A percentile compares a stretch with the other conserved stretches of the same genome.
phyloP scores from a whole-genome alignment of 192 early-diverging fungal species.

The Backusella luteola region DNA sequence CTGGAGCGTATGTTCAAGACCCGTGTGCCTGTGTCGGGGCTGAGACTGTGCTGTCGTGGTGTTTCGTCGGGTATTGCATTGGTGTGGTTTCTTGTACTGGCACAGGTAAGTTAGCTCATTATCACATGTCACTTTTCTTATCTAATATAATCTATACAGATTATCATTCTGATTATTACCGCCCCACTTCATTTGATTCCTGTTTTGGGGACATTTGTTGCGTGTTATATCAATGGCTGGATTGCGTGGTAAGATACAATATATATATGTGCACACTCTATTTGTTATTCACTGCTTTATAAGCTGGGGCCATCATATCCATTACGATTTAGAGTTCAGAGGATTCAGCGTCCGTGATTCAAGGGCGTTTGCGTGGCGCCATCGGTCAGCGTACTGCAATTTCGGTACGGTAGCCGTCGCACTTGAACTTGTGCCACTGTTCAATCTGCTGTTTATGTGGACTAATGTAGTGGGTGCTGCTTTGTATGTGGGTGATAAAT shows the following conservation, averaged over 20 bases:
- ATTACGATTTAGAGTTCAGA: constrained; percentile 56
- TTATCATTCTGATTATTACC: constrained; percentile 43
- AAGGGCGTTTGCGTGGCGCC: constrained; percentile 41
- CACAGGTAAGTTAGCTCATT: not conserved
- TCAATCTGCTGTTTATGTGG: constrained; percentile 65
- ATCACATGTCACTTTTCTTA: not conserved
- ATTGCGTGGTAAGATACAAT: constrained; percentile 23
- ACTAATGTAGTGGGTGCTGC: constrained; percentile 68
- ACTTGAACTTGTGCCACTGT: constrained; percentile 60
- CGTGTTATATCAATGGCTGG: constrained; percentile 53
- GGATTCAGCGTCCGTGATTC: constrained; percentile 45
- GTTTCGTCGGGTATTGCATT: constrained; percentile 37
- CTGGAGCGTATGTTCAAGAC: constrained; percentile 42
- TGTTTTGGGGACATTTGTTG: constrained; percentile 51
- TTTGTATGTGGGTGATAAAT: constrained; percentile 62
- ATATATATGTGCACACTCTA: not conserved
- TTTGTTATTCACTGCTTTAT: not conserved
- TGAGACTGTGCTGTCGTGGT: constrained; percentile 46
- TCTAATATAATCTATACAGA: constrained; percentile 8
- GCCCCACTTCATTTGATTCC: constrained; percentile 60
- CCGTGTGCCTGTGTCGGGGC: constrained; percentile 38
- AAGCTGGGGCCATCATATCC: constrained; percentile 48
- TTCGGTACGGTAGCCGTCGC: constrained; percentile 55
- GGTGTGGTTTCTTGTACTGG: constrained; percentile 39
- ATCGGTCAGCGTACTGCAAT: constrained; percentile 26